phyloP scores from a whole-genome alignment of 768 basidiomycete genomes.

The Serpula lacrymans region DNA sequence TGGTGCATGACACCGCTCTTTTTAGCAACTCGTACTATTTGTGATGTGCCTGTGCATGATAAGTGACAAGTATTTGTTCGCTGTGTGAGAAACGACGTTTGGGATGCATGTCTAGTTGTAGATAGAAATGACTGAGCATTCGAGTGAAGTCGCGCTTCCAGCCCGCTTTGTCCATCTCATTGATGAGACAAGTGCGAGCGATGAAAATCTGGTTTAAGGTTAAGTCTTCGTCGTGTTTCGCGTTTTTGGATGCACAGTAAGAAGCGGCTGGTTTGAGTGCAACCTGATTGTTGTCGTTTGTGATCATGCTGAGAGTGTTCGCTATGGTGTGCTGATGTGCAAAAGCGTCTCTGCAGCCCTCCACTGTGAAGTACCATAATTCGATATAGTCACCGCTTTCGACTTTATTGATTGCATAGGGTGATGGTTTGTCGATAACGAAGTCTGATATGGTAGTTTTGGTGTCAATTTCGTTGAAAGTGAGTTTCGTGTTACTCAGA shows the following conservation, averaged over 20 bases:
- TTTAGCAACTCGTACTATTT: conserved; percentile 10
- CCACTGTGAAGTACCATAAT: conserved; percentile 4
- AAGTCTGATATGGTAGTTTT: too few relatives aligned
- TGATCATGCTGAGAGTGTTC: too few relatives aligned
- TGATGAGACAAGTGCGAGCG: too few relatives aligned
- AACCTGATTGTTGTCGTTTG: conserved; percentile 5
- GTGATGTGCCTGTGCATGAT: conserved; percentile 7
- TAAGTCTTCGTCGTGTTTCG: conserved; percentile 11
- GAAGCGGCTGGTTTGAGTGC: conserved; percentile 10
- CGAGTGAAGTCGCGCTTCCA: conserved; percentile 2
- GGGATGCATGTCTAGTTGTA: conserved; percentile 9
- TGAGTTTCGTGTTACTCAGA: too few relatives aligned
- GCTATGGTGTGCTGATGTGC: too few relatives aligned
- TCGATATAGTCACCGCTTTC: background rate
- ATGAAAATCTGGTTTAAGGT: conserved; percentile 15
- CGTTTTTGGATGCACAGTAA: conserved; percentile 13
- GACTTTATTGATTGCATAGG: background rate
- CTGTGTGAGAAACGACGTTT: conserved; percentile 2
- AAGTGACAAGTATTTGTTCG: conserved; percentile 4
- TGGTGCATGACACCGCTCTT: too few relatives aligned
- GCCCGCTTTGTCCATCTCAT: too few relatives aligned
- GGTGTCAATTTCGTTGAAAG: too few relatives aligned
- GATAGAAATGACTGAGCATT: conserved; percentile 11
- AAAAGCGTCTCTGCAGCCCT: too few relatives aligned
- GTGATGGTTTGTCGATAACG: too few relatives aligned